Conservation (phyloP, 805 yeast species). For the Candida nonsorbophila region DNA sequence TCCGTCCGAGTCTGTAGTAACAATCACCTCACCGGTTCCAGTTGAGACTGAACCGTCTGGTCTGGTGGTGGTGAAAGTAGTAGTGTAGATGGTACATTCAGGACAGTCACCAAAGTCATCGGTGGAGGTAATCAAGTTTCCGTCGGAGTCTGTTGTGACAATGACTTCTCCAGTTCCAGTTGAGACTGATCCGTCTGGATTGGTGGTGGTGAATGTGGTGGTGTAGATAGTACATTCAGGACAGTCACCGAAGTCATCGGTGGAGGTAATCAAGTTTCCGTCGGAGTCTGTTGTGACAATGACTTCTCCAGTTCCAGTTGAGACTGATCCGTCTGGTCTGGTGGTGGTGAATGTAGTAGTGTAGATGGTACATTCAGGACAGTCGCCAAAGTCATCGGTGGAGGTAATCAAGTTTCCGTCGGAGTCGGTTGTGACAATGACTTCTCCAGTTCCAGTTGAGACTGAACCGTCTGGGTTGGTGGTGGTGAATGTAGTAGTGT, state of each 20-base stretch:
- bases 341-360: constrained; percentile 8
- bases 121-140: constrained; percentile 4
- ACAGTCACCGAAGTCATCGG: constrained; percentile 6
- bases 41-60: constrained; percentile 8
- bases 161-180: constrained; percentile 11
- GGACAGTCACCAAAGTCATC: constrained; percentile 1
- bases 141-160: constrained; percentile 11
- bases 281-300: constrained; percentile 9
- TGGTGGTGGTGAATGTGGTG: constrained; percentile 9
- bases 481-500: constrained; percentile 8
- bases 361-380: constrained; percentile 9
- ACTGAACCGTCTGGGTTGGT: constrained; percentile 5
- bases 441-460: constrained; percentile 9
- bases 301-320: constrained; percentile 6
- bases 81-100: constrained; percentile 9
- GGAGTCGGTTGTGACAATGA: constrained; percentile 11
- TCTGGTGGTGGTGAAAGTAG: constrained; percentile 5
- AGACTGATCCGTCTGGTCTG: constrained; percentile 3
- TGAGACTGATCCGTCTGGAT: constrained; percentile 8
- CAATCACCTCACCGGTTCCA: constrained; percentile 9
- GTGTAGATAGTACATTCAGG: constrained; percentile 12
- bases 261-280: constrained; percentile 8
- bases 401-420: constrained; percentile 6
- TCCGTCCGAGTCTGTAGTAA: constrained; percentile 10
- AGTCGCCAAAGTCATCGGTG: constrained; percentile 3